Base-by-base conservation (phyloP, 257 asterid genomes). In the Lycium barbarum region DNA sequence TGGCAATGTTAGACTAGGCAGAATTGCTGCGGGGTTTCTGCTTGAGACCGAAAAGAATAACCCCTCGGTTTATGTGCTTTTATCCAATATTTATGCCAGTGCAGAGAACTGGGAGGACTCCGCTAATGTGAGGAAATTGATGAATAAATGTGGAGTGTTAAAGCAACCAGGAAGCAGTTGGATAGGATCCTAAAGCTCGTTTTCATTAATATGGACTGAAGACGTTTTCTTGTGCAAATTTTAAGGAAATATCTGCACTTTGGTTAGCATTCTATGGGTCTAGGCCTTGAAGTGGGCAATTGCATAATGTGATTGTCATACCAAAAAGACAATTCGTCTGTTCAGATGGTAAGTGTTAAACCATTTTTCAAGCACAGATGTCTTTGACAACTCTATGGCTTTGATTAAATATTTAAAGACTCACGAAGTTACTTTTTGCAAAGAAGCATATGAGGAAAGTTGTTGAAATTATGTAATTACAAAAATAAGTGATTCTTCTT, bases 61-160 rank as follows among this genome's bases (percentile, higher is more conserved):
- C 86, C 93, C 98, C 18, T 67, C 90, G 0, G 90, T 93, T 68
- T 94, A 92, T 82, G 94, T 95, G 83, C 89, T 92, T 58, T 67
- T 94, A 85, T 92, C 97, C 3, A 95, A 95, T 90, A 91, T 95
- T 63, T 89, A 92, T 87, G 98, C 99, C 2, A 86, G 90, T 87
- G 95, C 94, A 0, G 97, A 96, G 71, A 90, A 93, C 82, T 95
- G 94, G 99, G 94, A 90, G 70, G 97, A 93, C 88, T 87, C 99
- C 0, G 98, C 98, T 54, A 85, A 84, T 79, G 87, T 92, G 84
- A 90, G 99, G 90, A 94, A 88, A 78, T 58, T 88, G 74, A 95
- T 95, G 97, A 88, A 80, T 88, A 91, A 84, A 76, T 68, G 71
- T 85, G 89, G 94, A 10, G 90, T 93, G 85, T 49, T 84, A 73